These are phyloP conservation scores for Geranium rotundifolium DNA, from an alignment of 345 rosid species.

Conservation along the genomic window DNA sequence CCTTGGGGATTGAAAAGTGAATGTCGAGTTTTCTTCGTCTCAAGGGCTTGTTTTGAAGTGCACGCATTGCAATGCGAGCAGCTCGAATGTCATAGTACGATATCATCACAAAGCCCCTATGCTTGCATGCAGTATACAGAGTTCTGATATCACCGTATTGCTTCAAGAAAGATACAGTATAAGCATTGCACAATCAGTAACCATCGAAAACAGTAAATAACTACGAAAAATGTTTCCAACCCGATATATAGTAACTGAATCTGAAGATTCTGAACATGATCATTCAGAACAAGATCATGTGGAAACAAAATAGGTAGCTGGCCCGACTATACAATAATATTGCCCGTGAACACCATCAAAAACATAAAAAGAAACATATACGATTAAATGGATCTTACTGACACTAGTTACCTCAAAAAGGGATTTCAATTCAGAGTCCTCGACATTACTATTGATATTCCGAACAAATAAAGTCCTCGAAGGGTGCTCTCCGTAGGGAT, in stretches of 20 bases:
- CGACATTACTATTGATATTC: slow-evolving; percentile 88
- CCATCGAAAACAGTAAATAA: background rate
- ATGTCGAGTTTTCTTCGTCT: background rate
- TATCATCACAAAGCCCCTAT: background rate
- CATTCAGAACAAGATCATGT: no score
- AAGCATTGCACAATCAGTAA: background rate
- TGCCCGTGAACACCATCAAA: background rate
- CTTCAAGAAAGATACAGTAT: background rate
- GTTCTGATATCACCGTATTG: background rate
- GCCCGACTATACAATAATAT: background rate
- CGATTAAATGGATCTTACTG: background rate
- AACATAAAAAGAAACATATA: background rate
- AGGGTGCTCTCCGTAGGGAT: slow-evolving; percentile 94
- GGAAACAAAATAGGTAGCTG: background rate
- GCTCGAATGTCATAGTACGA: background rate
- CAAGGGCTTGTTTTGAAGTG: background rate
- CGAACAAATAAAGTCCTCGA: slow-evolving; percentile 90
- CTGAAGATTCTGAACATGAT: no score
- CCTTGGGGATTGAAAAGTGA: background rate
- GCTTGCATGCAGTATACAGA: background rate
- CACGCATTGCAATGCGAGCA: background rate
- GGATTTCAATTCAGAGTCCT: slow-evolving; percentile 71
- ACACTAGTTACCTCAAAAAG: slow-evolving; percentile 63
- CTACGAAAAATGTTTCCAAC: no score
- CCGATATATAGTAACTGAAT: no score